Percentiles rank a stretch among this genome's conserved stretches.
Evolutionary conservation across 164 flowering plant species (phyloP).

Genomic region (Euptelea pleiosperma): DNA sequence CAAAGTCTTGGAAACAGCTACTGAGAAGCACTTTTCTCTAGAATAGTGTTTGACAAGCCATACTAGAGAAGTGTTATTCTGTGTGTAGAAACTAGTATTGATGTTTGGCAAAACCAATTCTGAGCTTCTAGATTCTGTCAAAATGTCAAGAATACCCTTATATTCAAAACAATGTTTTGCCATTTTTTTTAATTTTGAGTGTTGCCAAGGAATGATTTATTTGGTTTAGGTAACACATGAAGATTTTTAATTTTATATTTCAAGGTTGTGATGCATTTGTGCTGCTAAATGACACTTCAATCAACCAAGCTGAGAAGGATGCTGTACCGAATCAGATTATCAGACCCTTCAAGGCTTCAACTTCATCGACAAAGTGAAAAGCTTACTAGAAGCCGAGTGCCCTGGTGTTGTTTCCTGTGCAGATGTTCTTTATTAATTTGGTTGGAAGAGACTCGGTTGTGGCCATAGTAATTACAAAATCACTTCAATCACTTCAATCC

Average conservation of each 20-base stretch:
- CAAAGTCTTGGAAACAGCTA: too few relatives aligned
- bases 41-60: too few relatives aligned
- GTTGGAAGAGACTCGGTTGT: conserved; percentile 73
- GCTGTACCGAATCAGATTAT: conserved; percentile 65
- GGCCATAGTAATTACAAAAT: conserved; percentile 42
- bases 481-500: too few relatives aligned
- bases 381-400: conserved; percentile 64
- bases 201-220: too few relatives aligned
- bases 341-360: conserved; percentile 61
- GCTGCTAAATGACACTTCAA: conserved; percentile 55
- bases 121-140: too few relatives aligned
- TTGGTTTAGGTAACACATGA: too few relatives aligned
- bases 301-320: conserved; percentile 53
- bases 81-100: too few relatives aligned
- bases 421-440: conserved; percentile 64
- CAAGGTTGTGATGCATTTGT: conserved; percentile 97
- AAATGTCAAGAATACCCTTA: too few relatives aligned
- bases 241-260: not conserved
- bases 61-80: too few relatives aligned
- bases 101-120: too few relatives aligned
- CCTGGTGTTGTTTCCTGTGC: conserved; percentile 92
- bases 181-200: not conserved
- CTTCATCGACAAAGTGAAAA: conserved; percentile 74
- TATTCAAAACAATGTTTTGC: too few relatives aligned
- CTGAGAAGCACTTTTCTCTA: too few relatives aligned